Conservation (phyloP, 805 yeast species). For the Teunomyces atbi region DNA sequence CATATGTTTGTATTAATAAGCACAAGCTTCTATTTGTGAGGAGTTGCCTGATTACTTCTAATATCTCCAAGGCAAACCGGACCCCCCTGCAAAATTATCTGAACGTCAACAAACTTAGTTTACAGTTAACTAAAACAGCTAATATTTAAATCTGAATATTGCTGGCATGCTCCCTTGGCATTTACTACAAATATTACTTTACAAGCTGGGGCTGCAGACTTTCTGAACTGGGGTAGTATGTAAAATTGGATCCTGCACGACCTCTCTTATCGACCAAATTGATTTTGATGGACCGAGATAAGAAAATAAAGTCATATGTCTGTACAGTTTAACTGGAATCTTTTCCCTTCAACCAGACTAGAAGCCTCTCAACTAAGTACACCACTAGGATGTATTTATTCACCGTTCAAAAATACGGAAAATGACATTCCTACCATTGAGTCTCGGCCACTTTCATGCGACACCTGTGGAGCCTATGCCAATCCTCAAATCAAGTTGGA, state of each 20-base stretch:
- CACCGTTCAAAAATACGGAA: slow-evolving; percentile 20
- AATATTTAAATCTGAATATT: too few species aligned
- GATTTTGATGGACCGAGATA: background rate
- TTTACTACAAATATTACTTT: too few species aligned
- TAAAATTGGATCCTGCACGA: background rate
- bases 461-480: slow-evolving; percentile 24
- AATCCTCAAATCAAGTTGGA: slow-evolving; percentile 32
- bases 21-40: background rate
- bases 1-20: background rate
- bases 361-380: slow-evolving; percentile 32
- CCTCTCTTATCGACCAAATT: background rate
- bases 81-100: background rate
- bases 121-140: too few species aligned
- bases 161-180: background rate
- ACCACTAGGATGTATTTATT: slow-evolving; percentile 37
- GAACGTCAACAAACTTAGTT: too few species aligned
- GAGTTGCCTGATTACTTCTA: too few species aligned
- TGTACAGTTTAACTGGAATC: slow-evolving; percentile 74
- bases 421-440: slow-evolving; percentile 6
- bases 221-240: background rate
- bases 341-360: slow-evolving; percentile 38
- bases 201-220: background rate
- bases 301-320: background rate
- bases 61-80: too few species aligned
- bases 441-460: slow-evolving; percentile 22